Base-by-base conservation (phyloP, 345 rosid genomes). In the Hibiscus tridactylites region DNA sequence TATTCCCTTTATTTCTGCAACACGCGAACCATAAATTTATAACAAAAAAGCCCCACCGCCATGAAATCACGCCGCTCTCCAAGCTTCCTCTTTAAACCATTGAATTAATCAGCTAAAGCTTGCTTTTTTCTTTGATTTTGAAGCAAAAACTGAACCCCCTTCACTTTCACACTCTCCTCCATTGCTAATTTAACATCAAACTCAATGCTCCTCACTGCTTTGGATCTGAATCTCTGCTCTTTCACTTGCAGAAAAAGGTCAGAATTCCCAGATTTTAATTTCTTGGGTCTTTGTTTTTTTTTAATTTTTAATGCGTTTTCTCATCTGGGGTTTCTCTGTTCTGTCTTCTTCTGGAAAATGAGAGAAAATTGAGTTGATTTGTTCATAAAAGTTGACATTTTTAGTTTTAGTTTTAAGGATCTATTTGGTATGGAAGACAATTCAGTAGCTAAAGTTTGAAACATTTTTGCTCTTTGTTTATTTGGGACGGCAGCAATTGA, bases 401-500 rank as follows among this genome's bases (percentile, higher is more conserved):
- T 62, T n/a, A 15, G 72, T 2, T 21, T 3, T 28, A 59, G 61
- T n/a, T 65, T 50, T 3, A 49, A 9, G 47, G 54, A 47, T 71
- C 65, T 37, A 7, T 65, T 74, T 64, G 58, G 64, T 29, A 49
- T 46, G 12, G 5, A 33, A 42, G 19, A 31, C 9, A 31, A 54
- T 17, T 33, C 47, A 35, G 53, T 42, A 0, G 59, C 50, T 21
- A 12, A 16, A 71, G 65, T 73, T 73, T 66, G 77, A 77, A 72
- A 52, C 15, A 33, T 21, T 73, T 28, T 49, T 49, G 3, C n/a
- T 13, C 11, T 15, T 49, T 4, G n/a, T 49, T 49, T 49, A 49
- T 49, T 49, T 49, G 21, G 24, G 35, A 71, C 77, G 62, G 81
- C 57, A 5, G 3, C 85, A 74, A 54, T 57, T 74, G 75, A 68